Base-by-base conservation (phyloP, 805 yeast species). In the Komagataella pseudopastoris region DNA sequence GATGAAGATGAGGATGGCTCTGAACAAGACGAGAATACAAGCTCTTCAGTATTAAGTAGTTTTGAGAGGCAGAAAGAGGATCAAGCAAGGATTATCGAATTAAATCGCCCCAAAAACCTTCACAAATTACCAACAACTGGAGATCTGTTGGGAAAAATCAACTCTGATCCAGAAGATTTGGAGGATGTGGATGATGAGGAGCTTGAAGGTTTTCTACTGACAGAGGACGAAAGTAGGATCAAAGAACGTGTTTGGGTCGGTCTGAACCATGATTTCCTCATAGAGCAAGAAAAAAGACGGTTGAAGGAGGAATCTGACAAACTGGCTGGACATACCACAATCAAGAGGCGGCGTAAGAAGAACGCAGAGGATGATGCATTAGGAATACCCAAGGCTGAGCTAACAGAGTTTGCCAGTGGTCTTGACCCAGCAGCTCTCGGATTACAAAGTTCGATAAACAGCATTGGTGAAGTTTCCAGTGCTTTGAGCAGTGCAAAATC, bases 241-340 rank as follows among this genome's bases (percentile, higher is more conserved):
- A 93, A 91, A 64, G 90, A 88, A 57, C 74, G 85, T 54, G 78
- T 90, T 3, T 93, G 99, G 98, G 81, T 85, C 51, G 90, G 93
- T 2, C 72, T 88, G 45, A 90, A 95, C 65, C 86, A 85, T 54
- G 98, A 90, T 24, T 93, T 79, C 61, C 68, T 93, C 51, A 63
- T 88, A 6, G 93, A 85, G 49, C 96, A 88, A 65, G 97, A 91
- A 59, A 78, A 80, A 58, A 89, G 88, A 61, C 71, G 90, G 55
- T 71, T 91, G 54, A 88, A 90, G 63, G 75, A 76, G 50, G 96
- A 89, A 62, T 93, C 96, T 0, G 98, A 93, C 67, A 80, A 77
- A 53, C 77, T 87, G 30, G 84, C 91, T 0, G 99, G 98, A 4
- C 86, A 85, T 55, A 73, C 77, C 3, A 69, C 70, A 54, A 69